These are phyloP conservation scores for Tricholoma saponaceum DNA, from an alignment of 768 basidiomycete genomes.

Conservation along the genomic window DNA sequence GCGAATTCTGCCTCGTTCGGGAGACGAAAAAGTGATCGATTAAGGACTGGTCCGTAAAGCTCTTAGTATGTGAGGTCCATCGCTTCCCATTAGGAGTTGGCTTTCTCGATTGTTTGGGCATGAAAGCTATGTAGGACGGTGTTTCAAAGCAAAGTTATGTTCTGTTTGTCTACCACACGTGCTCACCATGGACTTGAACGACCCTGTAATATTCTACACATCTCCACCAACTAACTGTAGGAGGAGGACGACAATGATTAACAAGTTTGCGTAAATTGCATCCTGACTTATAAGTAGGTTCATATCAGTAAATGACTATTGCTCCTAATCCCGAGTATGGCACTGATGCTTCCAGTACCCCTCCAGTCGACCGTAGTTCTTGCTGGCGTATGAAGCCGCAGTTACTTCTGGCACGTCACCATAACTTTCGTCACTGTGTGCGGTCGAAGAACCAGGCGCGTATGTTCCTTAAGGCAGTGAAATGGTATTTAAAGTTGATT, in stretches of 20 bases:
- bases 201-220: no score
- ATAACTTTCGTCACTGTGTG: not conserved
- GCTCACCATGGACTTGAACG: no score
- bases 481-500: not conserved
- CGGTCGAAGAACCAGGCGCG: not conserved
- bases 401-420: not conserved
- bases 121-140: no score
- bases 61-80: not conserved
- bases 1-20: not conserved
- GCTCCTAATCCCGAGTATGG: no score
- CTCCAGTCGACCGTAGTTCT: not conserved
- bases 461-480: not conserved
- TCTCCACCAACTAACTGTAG: no score
- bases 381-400: not conserved
- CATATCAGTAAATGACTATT: no score
- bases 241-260: no score
- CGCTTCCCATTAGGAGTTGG: not conserved
- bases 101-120: conserved; percentile 6
- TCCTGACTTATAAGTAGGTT: no score
- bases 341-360: not conserved
- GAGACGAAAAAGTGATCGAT: conserved; percentile 9
- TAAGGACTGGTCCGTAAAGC: not conserved
- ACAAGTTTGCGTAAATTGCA: no score
- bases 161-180: not conserved
- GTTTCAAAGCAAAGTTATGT: not conserved